Evolutionary conservation across 2,329 filamentous ascomycete species (phyloP), one percentile per base, ranked within the genome.

Genomic region (Cladophialophora immunda): DNA sequence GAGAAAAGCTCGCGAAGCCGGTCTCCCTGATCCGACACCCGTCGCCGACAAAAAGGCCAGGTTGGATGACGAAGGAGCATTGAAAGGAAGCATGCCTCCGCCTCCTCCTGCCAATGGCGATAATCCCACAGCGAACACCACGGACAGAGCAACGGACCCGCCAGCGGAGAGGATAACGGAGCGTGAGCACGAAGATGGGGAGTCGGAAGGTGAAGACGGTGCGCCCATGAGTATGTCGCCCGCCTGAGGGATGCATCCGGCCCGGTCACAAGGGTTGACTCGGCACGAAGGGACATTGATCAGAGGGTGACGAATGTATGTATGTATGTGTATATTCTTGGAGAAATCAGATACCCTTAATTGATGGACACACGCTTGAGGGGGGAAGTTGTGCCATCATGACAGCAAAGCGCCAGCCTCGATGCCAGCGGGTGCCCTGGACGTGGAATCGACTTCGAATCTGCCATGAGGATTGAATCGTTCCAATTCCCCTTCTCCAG

Each of bases 1-100:
- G 17, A 79, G 82, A 66, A 84, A 82, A 71, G 80, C 78, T 2
- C 77, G 75, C 30, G 73, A 76, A 8, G 64, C 67, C 4, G 69
- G 67, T 8, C 25, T 69, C 17, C 38, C 68, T 25, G 70, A 68
- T 17, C 47, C 64, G 27, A 53, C 27, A 2, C 22, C 61, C 0
- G 64, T 17, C 17, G 54, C 58, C 6, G 62, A 30, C 3, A 70
- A 68, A 56, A 68, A 60, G 58, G 65, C 57, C 22, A 68, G 54
- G 52, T 15, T 64, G 11, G 58, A 65, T 19, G 62, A 58, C 34
- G 55, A 50, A 13, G 45, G 58, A 30, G 50, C 29, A 13, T 19
- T 32, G 5, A 50, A 62, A 22, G 38, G 47, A 50, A 58, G 17
- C 32, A 56, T 57, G 60, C 62, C 62, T 29, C 67, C 67, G 17